Base-by-base conservation (phyloP, 306 rosid species). In the Spatholobus suberectus region DNA sequence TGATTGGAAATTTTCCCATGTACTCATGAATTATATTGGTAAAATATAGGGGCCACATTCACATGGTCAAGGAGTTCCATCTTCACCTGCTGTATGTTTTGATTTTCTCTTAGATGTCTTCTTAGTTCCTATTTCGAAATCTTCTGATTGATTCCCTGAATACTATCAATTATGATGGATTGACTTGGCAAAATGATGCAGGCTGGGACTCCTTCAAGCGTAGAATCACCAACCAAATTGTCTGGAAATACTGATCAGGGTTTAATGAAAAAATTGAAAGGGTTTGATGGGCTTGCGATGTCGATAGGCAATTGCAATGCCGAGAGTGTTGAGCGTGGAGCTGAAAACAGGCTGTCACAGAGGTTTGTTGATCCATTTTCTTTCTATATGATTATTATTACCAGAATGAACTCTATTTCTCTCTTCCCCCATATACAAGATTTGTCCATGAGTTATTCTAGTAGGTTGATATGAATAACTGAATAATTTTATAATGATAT, bases 221-320 rank as follows among this genome's bases (percentile, higher is more conserved):
- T 89, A 11, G 98, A 91, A 77, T 82, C 92, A 34, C 95, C 98
- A 80, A 86, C 93, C 61, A 96, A 94, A 83, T 88, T 89, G 21
- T 81, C 91, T n/a, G 98, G 95, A 87, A 96, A 88, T 83, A 82
- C 91, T 37, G 93, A 94, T 76, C 88, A 70, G 68, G 98, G 94
- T 51, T 85, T 91, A 40, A 72, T 90, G 82, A 96, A 94, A 83
- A 94, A 90, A 88, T 75, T 91, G 88, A 94, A 92, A 88, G 93
- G 92, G 41, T 92, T 96, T 81, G 98, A 96, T 82, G 95, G 89
- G n/a, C 99, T 96, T 77, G 95, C 91, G 11, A 96, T 96, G 97
- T 92, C 99, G 68, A 90, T 94, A 52, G 98, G 97, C 84, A 96
- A 90, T 86, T 86, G 87, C 82, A 87, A 88, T 81, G 83, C 86